Evolutionary conservation across 73 alveolate genomes (phyloP).

Genomic region (Tetrahymena elliotti): DNA sequence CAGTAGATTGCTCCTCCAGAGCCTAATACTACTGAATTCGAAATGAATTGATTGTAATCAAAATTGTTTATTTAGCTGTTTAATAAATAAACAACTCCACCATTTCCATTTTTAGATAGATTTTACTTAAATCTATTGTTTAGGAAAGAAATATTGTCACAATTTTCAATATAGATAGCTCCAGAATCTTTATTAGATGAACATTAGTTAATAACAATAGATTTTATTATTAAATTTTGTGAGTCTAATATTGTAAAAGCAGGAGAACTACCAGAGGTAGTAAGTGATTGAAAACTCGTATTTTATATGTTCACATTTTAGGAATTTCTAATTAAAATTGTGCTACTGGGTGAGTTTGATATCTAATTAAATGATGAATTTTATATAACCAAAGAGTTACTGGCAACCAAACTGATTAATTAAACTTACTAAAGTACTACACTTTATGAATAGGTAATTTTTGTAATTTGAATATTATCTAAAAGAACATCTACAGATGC

Average conservation of each 20-base stretch:
- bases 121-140: neutral
- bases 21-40: neutral
- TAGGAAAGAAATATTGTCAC: neutral
- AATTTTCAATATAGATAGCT: neutral
- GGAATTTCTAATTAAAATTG: neutral
- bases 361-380: neutral
- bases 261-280: neutral
- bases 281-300: neutral
- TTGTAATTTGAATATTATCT: neutral
- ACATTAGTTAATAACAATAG: neutral
- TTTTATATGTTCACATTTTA: neutral
- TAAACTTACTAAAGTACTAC: too few species aligned
- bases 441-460: neutral
- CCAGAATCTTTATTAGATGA: neutral
- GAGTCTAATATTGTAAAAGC: neutral
- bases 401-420: neutral
- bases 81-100: neutral
- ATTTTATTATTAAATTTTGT: neutral
- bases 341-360: neutral
- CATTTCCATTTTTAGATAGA: neutral
- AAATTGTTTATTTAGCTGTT: neutral
- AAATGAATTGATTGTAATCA: neutral
- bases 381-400: neutral
- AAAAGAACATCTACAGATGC: neutral
- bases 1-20: neutral